phyloP scores from a whole-genome alignment of 768 basidiomycete species.

The Hirschioporus abietinus region DNA sequence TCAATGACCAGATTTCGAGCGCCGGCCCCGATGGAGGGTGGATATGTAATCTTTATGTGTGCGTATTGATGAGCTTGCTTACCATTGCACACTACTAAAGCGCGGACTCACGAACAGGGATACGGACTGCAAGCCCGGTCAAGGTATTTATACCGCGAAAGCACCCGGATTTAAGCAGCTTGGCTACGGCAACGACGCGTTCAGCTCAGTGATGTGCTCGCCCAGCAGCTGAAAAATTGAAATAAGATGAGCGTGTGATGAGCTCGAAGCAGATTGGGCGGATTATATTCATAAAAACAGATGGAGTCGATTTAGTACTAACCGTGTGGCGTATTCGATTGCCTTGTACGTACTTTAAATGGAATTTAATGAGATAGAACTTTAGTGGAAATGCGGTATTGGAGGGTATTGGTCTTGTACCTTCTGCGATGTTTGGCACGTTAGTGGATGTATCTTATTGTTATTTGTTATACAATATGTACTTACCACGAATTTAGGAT shows the following conservation, averaged over 20 bases:
- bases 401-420: too few species aligned
- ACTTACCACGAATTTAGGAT: too few species aligned
- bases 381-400: too few species aligned
- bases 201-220: background rate
- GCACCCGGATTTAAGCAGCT: background rate
- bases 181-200: background rate
- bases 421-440: too few species aligned
- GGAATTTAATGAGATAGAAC: too few species aligned
- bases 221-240: background rate
- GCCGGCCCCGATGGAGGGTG: background rate
- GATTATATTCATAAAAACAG: too few species aligned
- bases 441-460: too few species aligned
- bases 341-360: too few species aligned
- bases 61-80: background rate
- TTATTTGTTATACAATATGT: too few species aligned
- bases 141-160: background rate
- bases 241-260: background rate
- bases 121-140: background rate
- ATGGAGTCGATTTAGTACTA: too few species aligned
- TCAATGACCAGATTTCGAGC: background rate
- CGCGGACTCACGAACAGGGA: background rate
- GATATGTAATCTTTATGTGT: background rate
- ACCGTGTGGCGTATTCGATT: too few species aligned
- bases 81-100: background rate
- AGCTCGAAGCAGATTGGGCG: background rate